Conservation (phyloP, 495 filamentous ascomycete species). For the Neurospora sp. region DNA sequence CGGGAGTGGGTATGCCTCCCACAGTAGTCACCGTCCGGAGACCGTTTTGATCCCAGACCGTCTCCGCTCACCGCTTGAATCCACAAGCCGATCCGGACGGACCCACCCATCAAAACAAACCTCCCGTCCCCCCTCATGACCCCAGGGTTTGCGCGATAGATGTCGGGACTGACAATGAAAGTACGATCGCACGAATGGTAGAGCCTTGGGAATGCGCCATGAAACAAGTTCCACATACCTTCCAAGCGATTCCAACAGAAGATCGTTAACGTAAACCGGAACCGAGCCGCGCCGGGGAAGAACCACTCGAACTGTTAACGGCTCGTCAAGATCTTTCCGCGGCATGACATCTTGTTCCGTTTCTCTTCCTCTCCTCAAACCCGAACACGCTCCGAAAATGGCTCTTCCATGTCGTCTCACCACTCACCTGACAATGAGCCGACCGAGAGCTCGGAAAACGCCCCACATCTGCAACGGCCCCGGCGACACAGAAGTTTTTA, state of each 20-base stretch:
- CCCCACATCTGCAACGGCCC: neutral
- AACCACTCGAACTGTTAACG: neutral
- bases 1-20: neutral
- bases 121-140: neutral
- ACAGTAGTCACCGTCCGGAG: neutral
- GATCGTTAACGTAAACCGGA: neutral
- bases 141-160: neutral
- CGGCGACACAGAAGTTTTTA: neutral
- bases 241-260: neutral
- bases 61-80: neutral
- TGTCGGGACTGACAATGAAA: neutral
- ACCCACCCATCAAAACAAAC: neutral
- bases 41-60: neutral
- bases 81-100: neutral
- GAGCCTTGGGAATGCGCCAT: neutral
- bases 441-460: neutral
- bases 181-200: neutral
- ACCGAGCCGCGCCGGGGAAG: neutral
- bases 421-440: neutral
- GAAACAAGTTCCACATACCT: neutral
- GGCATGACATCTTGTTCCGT: neutral
- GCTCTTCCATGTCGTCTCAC: neutral
- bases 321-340: neutral
- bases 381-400: neutral
- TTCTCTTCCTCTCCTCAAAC: neutral